phyloP scores from a whole-genome alignment of 2,329 filamentous ascomycete genomes.

The Capronia epimyces region DNA sequence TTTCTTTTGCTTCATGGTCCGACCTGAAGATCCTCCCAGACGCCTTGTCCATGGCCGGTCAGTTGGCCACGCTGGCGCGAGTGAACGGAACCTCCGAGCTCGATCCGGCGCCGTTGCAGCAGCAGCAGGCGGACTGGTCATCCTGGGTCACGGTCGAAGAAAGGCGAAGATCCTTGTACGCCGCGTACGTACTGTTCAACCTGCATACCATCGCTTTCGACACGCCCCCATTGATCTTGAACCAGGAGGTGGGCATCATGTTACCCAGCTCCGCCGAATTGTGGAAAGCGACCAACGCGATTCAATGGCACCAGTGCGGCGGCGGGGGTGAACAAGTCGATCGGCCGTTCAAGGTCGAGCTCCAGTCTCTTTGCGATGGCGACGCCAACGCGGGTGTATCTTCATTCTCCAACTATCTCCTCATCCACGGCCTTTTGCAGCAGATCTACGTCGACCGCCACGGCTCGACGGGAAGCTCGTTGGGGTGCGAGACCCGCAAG shows the following conservation, averaged over 20 bases:
- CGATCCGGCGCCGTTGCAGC: conserved; percentile 39
- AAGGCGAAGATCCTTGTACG: conserved; percentile 18
- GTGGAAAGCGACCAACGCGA: conserved; percentile 14
- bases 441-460: neutral
- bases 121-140: conserved; percentile 38
- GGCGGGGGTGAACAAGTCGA: neutral
- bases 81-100: conserved; percentile 54
- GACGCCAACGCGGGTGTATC: conserved; percentile 3
- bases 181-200: conserved; percentile 24
- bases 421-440: conserved; percentile 16
- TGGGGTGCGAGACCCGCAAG: neutral
- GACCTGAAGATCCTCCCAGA: conserved; percentile 24
- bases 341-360: conserved; percentile 1
- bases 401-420: conserved; percentile 9
- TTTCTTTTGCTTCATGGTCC: conserved; percentile 24
- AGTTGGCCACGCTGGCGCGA: conserved; percentile 11
- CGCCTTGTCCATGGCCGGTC: conserved; percentile 11
- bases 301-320: conserved; percentile 4
- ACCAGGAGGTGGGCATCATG: conserved; percentile 15
- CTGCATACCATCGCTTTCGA: conserved; percentile 25
- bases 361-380: neutral
- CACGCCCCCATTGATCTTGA: conserved; percentile 19
- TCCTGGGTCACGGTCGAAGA: conserved; percentile 20
- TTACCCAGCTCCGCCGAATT: conserved; percentile 14
- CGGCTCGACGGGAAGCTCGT: neutral